A percentile compares a stretch with the other conserved stretches of the same genome.
Conservation (phyloP, 768 basidiomycete genomes). For the Nevesoporus exiguus region DNA sequence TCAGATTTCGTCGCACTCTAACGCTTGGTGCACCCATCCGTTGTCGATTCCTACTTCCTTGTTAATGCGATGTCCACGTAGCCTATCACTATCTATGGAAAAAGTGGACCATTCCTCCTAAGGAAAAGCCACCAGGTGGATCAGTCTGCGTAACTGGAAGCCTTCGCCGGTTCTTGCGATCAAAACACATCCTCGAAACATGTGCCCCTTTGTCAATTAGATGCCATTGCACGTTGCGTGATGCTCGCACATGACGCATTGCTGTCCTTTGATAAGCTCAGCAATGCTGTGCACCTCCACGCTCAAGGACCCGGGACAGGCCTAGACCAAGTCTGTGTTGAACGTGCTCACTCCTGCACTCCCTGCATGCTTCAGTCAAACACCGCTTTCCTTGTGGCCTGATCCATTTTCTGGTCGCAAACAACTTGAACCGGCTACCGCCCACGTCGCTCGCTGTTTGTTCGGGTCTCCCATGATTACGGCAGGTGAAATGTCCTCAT, state of each 20-base stretch:
- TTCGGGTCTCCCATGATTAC: slow-evolving; percentile 11
- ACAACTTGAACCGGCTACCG: background rate
- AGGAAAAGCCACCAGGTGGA: background rate
- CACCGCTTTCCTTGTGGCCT: slow-evolving; percentile 8
- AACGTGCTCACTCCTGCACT: background rate
- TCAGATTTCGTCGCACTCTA: too few species aligned
- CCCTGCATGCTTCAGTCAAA: background rate
- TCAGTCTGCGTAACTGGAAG: background rate
- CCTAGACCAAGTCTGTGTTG: slow-evolving; percentile 8
- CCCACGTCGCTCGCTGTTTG: background rate
- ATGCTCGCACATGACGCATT: slow-evolving; percentile 12
- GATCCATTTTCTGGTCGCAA: slow-evolving; percentile 2
- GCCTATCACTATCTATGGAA: background rate
- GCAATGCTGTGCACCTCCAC: slow-evolving; percentile 22
- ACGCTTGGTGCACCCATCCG: background rate
- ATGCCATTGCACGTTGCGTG: slow-evolving; percentile 12
- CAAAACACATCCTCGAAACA: background rate
- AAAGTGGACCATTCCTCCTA: background rate
- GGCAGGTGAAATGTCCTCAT: slow-evolving; percentile 17
- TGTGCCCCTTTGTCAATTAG: background rate
- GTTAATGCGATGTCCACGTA: background rate
- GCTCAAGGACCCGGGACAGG: slow-evolving; percentile 5
- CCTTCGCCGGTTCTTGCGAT: background rate
- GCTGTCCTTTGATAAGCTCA: background rate
- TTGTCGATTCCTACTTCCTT: background rate